Percentiles rank a stretch among this genome's conserved stretches.
Conservation (phyloP, 352 stramenopile species). For the Phytophthora cactorum region DNA sequence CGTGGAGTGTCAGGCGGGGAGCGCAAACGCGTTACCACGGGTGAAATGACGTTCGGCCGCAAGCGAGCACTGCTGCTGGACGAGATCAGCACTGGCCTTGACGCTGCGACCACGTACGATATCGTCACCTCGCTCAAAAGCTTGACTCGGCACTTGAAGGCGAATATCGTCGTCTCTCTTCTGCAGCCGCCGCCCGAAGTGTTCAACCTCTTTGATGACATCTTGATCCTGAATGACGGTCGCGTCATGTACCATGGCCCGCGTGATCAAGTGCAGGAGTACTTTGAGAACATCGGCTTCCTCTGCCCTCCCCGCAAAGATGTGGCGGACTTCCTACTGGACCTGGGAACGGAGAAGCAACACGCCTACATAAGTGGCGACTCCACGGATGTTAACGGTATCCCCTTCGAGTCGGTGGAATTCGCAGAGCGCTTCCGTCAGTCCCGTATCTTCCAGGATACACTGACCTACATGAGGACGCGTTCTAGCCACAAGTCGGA, state of each 20-base stretch:
- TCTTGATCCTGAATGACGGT: constrained; percentile 91
- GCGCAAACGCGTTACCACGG: constrained; percentile 91
- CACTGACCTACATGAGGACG: constrained; percentile 48
- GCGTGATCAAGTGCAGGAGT: constrained; percentile 41
- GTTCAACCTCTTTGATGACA: constrained; percentile 95
- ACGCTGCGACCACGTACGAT: constrained; percentile 62
- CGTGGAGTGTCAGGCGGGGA: constrained; percentile 87
- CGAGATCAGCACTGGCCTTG: constrained; percentile 72
- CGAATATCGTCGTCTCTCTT: constrained; percentile 79
- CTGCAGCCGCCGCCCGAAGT: constrained; percentile 93
- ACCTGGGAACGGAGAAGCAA: constrained; percentile 62
- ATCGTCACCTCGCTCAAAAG: constrained; percentile 57
- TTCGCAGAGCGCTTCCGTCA: constrained; percentile 60
- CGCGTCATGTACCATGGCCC: constrained; percentile 84
- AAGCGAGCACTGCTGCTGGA: constrained; percentile 83
- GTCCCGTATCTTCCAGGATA: constrained; percentile 59
- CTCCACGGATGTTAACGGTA: neutral
- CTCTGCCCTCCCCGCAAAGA: constrained; percentile 52
- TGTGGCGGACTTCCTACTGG: constrained; percentile 60
- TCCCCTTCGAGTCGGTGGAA: constrained; percentile 40
- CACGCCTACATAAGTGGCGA: constrained; percentile 41
- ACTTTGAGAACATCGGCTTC: constrained; percentile 62
- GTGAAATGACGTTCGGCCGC: constrained; percentile 85
- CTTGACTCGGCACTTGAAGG: constrained; percentile 52
- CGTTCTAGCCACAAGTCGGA: constrained; percentile 14